phyloP scores from a whole-genome alignment of 1,139 yeast genomes.

The Geotrichum fermentans region DNA sequence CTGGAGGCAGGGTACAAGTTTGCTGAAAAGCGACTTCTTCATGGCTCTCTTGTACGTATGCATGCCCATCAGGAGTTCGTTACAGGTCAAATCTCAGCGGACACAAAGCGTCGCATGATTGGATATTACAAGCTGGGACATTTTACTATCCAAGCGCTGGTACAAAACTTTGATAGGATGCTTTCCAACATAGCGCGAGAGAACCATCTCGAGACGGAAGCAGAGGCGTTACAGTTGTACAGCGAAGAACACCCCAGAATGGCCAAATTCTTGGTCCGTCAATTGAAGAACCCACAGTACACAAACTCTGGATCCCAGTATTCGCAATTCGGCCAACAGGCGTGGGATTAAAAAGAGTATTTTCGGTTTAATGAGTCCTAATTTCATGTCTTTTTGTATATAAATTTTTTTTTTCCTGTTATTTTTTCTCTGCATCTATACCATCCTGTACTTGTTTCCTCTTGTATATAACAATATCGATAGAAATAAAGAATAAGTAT shows the following conservation, averaged over 20 bases:
- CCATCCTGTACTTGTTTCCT: background rate
- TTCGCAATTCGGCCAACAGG: background rate
- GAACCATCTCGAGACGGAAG: conserved; percentile 1
- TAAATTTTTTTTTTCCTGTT: background rate
- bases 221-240: conserved; percentile 10
- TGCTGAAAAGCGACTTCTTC: conserved; percentile 12
- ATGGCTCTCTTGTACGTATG: background rate
- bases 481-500: background rate
- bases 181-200: conserved; percentile 3
- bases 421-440: background rate
- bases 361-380: background rate
- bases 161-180: conserved; percentile 4
- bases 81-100: conserved; percentile 1
- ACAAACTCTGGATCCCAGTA: background rate
- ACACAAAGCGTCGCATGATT: conserved; percentile 5
- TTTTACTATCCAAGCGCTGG: conserved; percentile 2
- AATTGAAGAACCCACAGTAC: background rate
- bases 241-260: conserved; percentile 7
- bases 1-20: conserved; percentile 9
- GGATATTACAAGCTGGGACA: conserved; percentile 12
- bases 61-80: background rate
- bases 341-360: background rate
- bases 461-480: background rate
- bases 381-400: background rate
- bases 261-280: conserved; percentile 7